Evolutionary conservation across 2,329 filamentous ascomycete species (phyloP).

Genomic region (Didymellaceae sp.): DNA sequence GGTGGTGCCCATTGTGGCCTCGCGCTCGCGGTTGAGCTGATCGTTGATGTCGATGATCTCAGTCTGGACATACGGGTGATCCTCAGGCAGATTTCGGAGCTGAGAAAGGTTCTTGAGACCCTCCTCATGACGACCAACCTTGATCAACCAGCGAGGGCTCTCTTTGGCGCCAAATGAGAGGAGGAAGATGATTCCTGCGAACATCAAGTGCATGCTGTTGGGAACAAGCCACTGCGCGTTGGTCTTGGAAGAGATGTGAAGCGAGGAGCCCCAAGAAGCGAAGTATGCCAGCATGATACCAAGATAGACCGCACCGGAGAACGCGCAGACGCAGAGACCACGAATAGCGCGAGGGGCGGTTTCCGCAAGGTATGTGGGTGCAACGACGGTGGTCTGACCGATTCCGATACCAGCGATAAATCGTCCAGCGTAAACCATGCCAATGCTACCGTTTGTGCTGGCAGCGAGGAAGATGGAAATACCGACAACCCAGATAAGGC

Average conservation of each 20-base stretch:
- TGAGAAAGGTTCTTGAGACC: conserved; percentile 63
- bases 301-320: conserved; percentile 72
- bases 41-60: conserved; percentile 71
- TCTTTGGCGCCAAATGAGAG: conserved; percentile 73
- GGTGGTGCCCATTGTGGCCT: conserved; percentile 71
- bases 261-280: conserved; percentile 63
- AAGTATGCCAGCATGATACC: conserved; percentile 83
- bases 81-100: conserved; percentile 64
- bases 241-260: conserved; percentile 58
- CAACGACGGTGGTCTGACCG: conserved; percentile 71
- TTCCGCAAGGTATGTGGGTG: conserved; percentile 75
- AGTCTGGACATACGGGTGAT: conserved; percentile 66
- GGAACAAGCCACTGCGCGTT: conserved; percentile 65
- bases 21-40: conserved; percentile 72
- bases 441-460: conserved; percentile 45
- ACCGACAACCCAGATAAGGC: conserved; percentile 50
- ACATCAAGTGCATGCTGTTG: conserved; percentile 78
- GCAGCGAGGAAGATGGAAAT: conserved; percentile 51
- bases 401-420: conserved; percentile 72
- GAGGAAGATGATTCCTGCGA: conserved; percentile 73
- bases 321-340: conserved; percentile 75
- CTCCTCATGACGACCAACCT: conserved; percentile 65
- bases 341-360: conserved; percentile 72
- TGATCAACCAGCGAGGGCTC: conserved; percentile 74
- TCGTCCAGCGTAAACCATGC: conserved; percentile 67